phyloP scores from a whole-genome alignment of 345 rosid species.

The rapeseed (Brassica napus) region DNA sequence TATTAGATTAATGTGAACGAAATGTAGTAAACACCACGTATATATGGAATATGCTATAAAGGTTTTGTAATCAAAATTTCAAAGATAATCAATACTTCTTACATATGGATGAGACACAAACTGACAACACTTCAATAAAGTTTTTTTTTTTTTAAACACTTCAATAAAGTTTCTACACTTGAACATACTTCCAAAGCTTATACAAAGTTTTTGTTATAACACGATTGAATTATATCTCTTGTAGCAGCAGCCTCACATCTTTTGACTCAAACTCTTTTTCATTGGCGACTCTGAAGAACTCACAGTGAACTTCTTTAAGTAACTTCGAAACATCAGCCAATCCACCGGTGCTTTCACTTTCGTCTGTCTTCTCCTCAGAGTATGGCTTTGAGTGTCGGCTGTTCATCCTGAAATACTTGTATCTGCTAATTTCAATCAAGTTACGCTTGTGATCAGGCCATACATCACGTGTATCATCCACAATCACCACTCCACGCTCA shows the following conservation, averaged over 20 bases:
- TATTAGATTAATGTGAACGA: background rate
- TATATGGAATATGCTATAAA: background rate
- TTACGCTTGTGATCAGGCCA: conserved; percentile 3
- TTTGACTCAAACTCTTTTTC: background rate
- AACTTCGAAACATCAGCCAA: conserved; percentile 2
- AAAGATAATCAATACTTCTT: background rate
- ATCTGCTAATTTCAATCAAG: conserved; percentile 35
- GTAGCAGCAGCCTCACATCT: conserved; percentile 13
- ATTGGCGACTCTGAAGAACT: background rate
- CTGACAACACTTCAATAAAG: background rate
- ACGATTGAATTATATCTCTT: background rate
- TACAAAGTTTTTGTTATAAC: background rate
- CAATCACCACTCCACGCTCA: conserved; percentile 16
- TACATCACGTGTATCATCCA: conserved; percentile 7
- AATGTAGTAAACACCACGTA: background rate
- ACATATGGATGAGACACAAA: background rate
- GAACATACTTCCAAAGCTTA: background rate
- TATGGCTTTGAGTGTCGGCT: background rate
- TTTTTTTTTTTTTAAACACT: background rate
- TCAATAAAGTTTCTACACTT: background rate
- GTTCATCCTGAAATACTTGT: conserved; percentile 51
- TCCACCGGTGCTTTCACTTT: conserved; percentile 11
- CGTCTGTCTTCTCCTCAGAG: conserved; percentile 13
- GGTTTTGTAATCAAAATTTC: background rate
- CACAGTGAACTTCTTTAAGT: background rate